These are phyloP conservation scores for Acacia concinna DNA, from an alignment of 331 rosid species.

Conservation along the genomic window DNA sequence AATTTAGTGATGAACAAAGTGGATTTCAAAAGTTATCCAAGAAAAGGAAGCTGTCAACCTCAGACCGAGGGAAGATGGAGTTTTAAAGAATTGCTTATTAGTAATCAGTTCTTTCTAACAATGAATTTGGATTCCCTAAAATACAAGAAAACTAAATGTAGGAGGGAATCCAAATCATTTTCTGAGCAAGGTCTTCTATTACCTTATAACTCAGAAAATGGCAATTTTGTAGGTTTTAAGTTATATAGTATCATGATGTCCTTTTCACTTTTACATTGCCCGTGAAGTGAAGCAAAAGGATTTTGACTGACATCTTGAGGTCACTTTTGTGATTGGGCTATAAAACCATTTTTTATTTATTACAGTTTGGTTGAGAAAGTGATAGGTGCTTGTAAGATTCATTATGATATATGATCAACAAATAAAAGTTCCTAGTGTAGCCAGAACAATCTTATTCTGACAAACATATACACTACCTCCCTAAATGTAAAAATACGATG, in stretches of 20 bases:
- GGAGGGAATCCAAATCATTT: neutral
- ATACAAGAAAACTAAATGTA: neutral
- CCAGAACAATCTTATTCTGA: too few species aligned
- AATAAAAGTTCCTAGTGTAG: neutral
- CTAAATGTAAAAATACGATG: too few species aligned
- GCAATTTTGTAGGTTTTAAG: conserved; percentile 30
- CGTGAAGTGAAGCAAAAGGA: neutral
- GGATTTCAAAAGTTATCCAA: conserved; percentile 55
- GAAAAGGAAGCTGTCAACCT: conserved; percentile 67
- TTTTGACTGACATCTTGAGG: neutral
- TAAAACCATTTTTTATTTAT: neutral
- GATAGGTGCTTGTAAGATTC: neutral
- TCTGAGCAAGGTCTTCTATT: neutral
- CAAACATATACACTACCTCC: too few species aligned
- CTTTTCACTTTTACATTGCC: neutral
- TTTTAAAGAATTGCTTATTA: conserved; percentile 50
- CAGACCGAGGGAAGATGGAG: conserved; percentile 60
- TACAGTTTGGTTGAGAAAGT: neutral
- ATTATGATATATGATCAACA: neutral
- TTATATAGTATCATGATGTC: neutral
- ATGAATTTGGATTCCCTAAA: neutral
- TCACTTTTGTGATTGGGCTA: neutral
- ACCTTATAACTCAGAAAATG: conserved; percentile 9
- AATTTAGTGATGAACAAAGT: conserved; percentile 52
- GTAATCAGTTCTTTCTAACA: neutral